Conservation (phyloP, 2,329 filamentous ascomycete genomes). For the Stagonosporopsis vannaccii region DNA sequence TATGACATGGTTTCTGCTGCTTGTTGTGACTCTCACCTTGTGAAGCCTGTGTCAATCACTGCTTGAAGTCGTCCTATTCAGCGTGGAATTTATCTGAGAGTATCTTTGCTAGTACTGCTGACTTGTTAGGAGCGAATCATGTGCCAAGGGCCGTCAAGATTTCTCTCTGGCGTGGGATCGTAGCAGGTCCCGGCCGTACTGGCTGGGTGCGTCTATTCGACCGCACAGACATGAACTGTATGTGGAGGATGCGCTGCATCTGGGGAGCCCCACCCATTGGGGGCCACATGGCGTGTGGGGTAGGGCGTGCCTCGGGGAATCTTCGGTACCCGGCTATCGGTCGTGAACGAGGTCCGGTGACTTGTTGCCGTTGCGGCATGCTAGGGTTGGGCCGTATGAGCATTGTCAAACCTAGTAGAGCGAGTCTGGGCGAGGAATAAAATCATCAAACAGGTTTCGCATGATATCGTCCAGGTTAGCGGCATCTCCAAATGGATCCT, state of each 20-base stretch:
- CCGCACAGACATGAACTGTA: too few species aligned
- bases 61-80: too few species aligned
- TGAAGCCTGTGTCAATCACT: too few species aligned
- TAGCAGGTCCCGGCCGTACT: not conserved
- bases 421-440: constrained; percentile 62
- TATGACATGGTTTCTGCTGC: too few species aligned
- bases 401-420: not conserved
- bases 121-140: not conserved
- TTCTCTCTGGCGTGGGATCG: not conserved
- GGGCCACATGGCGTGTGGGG: not conserved
- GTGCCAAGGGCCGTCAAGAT: not conserved
- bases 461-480: not conserved
- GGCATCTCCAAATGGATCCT: not conserved
- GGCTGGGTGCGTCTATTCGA: not conserved
- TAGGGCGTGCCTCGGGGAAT: not conserved
- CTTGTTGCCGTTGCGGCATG: not conserved
- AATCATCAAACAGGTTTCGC: constrained; percentile 62
- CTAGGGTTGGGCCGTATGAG: not conserved
- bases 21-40: too few species aligned
- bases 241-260: not conserved
- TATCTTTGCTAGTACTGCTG: too few species aligned
- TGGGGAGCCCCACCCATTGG: not conserved
- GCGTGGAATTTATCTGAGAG: too few species aligned
- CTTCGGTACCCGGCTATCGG: not conserved
- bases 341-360: not conserved